Evolutionary conservation across 163 green algal genomes (phyloP), one percentile per base, ranked within the genome.

Genomic region (Chlorella variabilis): DNA sequence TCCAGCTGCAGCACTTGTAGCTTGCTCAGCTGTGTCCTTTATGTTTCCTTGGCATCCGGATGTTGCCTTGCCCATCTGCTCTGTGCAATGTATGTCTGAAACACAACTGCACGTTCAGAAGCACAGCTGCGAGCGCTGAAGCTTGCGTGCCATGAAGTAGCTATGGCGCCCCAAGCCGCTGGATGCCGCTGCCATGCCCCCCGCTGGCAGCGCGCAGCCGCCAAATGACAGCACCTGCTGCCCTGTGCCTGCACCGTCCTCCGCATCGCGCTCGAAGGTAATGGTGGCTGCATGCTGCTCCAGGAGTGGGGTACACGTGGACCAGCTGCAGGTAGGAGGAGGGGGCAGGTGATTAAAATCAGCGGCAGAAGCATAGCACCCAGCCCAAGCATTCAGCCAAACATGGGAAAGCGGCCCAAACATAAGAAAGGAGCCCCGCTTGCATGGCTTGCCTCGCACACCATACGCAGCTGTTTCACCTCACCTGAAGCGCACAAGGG

Each of bases 401-500:
- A 54, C 11, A 54, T 54, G 45, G 61, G n/a, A n/a, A n/a, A n/a
- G n/a, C n/a, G n/a, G n/a, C n/a, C n/a, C n/a, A n/a, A n/a, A n/a
- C n/a, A n/a, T n/a, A n/a, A n/a, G n/a, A n/a, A n/a, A n/a, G n/a
- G n/a, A n/a, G n/a, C n/a, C n/a, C n/a, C n/a, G n/a, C n/a, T n/a
- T 71, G 13, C 80, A 93, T 86, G 83, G 87, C 29, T 21, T 71
- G 59, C 81, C 85, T 8, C 27, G 36, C n/a, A n/a, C n/a, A n/a
- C n/a, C n/a, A n/a, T n/a, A 48, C 38, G 25, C 91, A 54, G 45
- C 45, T 15, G n/a, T n/a, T 54, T 54, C 95, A 75, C 91, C 87
- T 90, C 93, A 97, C 77, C 87, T 94, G 90, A 97, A 97, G 41
- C 95, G 88, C 59, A 98, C 92, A 20, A 97, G 65, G 11, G 73